phyloP scores from a whole-genome alignment of 2,329 filamentous ascomycete species.

The Pseudogymnoascus sp. region DNA sequence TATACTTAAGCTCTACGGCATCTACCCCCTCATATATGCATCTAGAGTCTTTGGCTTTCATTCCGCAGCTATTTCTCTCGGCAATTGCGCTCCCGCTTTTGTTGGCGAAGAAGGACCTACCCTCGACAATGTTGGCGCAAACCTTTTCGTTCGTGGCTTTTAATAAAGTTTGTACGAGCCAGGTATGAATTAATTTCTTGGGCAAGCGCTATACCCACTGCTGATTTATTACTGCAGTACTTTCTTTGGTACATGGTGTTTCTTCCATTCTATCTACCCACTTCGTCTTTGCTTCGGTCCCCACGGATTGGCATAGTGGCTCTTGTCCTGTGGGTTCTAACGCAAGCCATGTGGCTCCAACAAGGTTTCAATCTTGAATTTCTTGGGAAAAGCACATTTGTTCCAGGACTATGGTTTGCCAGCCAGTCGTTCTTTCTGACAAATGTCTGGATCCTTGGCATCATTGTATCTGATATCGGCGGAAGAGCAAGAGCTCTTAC shows the following conservation, averaged over 20 bases:
- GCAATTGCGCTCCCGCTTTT: constrained; percentile 67
- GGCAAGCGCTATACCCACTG: not conserved
- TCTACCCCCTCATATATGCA: constrained; percentile 33
- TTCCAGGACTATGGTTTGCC: constrained; percentile 72
- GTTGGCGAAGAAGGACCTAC: constrained; percentile 73
- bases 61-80: constrained; percentile 79
- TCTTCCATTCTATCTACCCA: constrained; percentile 80
- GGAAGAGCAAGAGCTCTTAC: not conserved
- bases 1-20: constrained; percentile 75
- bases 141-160: constrained; percentile 97
- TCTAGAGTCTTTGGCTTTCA: constrained; percentile 76
- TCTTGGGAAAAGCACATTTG: constrained; percentile 72
- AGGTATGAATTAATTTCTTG: constrained; percentile 48
- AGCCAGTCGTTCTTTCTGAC: constrained; percentile 74
- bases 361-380: constrained; percentile 73
- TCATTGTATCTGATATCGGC: constrained; percentile 63
- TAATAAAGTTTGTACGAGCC: constrained; percentile 98
- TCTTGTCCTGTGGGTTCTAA: constrained; percentile 63
- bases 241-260: constrained; percentile 98
- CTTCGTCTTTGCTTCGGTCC: constrained; percentile 60
- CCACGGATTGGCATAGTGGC: constrained; percentile 58
- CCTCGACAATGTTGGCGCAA: constrained; percentile 83
- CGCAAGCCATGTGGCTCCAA: constrained; percentile 70
- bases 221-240: constrained; percentile 51
- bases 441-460: constrained; percentile 80